Evolutionary conservation across 345 rosid genomes (phyloP).

Genomic region (Carallia brachiata): DNA sequence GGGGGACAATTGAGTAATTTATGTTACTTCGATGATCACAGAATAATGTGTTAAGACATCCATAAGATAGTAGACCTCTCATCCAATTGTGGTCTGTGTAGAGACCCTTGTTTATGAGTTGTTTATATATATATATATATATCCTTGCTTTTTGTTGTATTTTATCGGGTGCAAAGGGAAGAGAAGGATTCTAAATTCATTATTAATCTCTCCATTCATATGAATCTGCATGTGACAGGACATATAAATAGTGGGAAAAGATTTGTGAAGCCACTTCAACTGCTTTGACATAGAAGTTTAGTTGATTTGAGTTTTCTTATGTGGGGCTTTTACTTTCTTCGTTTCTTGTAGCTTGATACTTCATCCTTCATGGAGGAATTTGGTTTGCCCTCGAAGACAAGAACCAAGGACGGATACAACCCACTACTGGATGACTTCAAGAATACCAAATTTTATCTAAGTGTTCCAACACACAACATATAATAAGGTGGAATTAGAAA

Average conservation of each 20-base stretch:
- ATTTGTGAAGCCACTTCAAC: too few species aligned
- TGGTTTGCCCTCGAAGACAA: slow-evolving; percentile 79
- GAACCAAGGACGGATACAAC: slow-evolving; percentile 89
- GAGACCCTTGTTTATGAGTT: neutral
- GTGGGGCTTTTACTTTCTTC: too few species aligned
- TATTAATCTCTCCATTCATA: too few species aligned
- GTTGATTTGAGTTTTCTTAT: too few species aligned
- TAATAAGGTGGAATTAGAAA: slow-evolving; percentile 27
- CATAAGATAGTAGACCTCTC: too few species aligned
- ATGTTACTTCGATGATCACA: too few species aligned
- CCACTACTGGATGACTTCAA: slow-evolving; percentile 93
- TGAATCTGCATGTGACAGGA: too few species aligned
- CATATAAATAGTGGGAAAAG: too few species aligned
- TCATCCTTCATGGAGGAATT: slow-evolving; percentile 95
- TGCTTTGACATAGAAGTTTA: too few species aligned
- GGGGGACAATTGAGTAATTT: too few species aligned
- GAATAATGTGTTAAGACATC: too few species aligned
- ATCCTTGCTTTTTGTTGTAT: neutral
- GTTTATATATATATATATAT: neutral
- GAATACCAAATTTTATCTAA: slow-evolving; percentile 84
- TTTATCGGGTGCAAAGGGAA: neutral
- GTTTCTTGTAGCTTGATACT: slow-evolving; percentile 59
- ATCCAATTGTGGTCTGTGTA: neutral
- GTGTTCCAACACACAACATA: slow-evolving; percentile 90
- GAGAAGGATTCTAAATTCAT: too few species aligned